phyloP scores from a whole-genome alignment of 169 alveolate genomes.

The Plasmodium knowlesi region DNA sequence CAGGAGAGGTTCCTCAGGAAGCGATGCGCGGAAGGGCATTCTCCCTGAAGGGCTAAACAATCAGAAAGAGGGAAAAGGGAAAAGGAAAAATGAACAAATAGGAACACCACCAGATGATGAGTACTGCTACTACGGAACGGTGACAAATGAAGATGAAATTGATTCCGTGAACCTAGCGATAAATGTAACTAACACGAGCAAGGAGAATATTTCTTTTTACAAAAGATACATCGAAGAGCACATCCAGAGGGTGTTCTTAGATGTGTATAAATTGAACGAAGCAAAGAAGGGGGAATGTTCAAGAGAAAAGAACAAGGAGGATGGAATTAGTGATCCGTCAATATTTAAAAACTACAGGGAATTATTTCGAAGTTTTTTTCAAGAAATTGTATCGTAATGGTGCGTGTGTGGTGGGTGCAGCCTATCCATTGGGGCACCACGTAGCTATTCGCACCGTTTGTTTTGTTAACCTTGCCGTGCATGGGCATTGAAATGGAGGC shows the following conservation, averaged over 20 bases:
- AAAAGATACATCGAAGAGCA: constrained; percentile 58
- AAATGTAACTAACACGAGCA: neutral
- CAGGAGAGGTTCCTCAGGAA: neutral
- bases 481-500: neutral
- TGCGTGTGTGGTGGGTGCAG: neutral
- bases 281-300: neutral
- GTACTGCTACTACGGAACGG: neutral
- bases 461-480: neutral
- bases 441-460: neutral
- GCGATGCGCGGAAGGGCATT: neutral
- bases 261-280: constrained; percentile 19
- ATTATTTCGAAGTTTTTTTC: constrained; percentile 26
- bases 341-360: constrained; percentile 11
- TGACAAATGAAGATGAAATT: constrained; percentile 3
- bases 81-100: neutral
- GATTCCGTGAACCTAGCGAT: constrained; percentile 40
- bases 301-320: neutral
- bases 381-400: neutral
- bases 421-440: neutral
- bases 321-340: neutral
- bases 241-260: constrained; percentile 11
- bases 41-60: neutral
- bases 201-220: constrained; percentile 21
- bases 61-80: neutral
- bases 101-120: neutral